Evolutionary conservation across 1,139 yeast genomes (phyloP).

Genomic region (Candida anutae): DNA sequence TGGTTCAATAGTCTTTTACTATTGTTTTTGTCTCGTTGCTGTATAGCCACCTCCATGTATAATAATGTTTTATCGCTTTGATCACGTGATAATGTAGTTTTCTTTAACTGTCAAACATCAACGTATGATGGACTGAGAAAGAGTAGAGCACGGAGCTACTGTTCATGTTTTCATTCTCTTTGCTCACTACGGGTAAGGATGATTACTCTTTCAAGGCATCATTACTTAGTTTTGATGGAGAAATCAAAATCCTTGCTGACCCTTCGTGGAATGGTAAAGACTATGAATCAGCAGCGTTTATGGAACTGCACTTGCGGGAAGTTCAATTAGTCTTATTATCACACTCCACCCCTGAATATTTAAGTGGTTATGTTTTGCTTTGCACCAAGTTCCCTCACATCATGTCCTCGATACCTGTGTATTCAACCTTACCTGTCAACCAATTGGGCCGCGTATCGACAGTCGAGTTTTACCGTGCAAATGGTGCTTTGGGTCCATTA

Average conservation of each 20-base stretch:
- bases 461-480: slow-evolving; percentile 67
- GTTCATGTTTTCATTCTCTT: slow-evolving; percentile 35
- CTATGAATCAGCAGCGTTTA: slow-evolving; percentile 31
- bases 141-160: too few relatives aligned
- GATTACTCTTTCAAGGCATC: slow-evolving; percentile 34
- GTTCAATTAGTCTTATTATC: slow-evolving; percentile 70
- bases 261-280: slow-evolving; percentile 63
- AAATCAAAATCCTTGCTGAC: slow-evolving; percentile 52
- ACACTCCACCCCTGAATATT: slow-evolving; percentile 74
- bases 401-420: slow-evolving; percentile 64
- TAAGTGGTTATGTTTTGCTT: slow-evolving; percentile 74
- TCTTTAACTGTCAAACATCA: too few relatives aligned
- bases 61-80: not conserved
- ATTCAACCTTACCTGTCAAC: slow-evolving; percentile 81
- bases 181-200: slow-evolving; percentile 25
- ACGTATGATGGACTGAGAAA: too few relatives aligned
- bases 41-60: too few relatives aligned
- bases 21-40: too few relatives aligned
- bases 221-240: slow-evolving; percentile 36
- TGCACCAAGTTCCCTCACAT: slow-evolving; percentile 53
- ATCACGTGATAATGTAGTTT: not conserved
- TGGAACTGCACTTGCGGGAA: slow-evolving; percentile 38
- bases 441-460: slow-evolving; percentile 84
- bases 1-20: too few relatives aligned
- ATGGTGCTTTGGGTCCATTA: slow-evolving; percentile 72